Conservation (phyloP, 768 basidiomycete species). For the Lactarius trivialis region DNA sequence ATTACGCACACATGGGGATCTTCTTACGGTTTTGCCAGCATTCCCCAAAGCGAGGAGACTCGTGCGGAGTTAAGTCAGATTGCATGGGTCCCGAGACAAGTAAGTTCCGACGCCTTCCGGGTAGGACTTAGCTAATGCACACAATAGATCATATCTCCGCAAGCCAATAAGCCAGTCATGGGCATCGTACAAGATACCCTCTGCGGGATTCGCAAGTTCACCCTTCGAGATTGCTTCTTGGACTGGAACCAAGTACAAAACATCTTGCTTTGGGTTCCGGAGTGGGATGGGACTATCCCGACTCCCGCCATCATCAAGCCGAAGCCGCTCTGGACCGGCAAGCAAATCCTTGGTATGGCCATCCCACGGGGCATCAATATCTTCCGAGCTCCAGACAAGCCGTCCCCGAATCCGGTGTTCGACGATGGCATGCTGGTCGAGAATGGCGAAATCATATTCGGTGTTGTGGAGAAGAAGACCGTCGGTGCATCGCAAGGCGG, state of each 20-base stretch:
- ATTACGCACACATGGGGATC: neutral
- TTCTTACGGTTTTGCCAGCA: slow-evolving; percentile 39
- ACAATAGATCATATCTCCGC: slow-evolving; percentile 90
- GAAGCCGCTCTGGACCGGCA: slow-evolving; percentile 96
- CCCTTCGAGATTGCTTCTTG: slow-evolving; percentile 88
- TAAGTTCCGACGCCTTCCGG: slow-evolving; percentile 29
- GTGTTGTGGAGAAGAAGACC: slow-evolving; percentile 98
- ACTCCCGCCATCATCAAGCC: slow-evolving; percentile 94
- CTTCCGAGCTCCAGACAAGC: slow-evolving; percentile 70
- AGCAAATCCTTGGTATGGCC: slow-evolving; percentile 87
- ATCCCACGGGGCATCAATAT: slow-evolving; percentile 97
- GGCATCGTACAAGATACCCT: slow-evolving; percentile 99
- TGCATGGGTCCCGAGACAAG: slow-evolving; percentile 97
- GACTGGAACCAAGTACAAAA: slow-evolving; percentile 97
- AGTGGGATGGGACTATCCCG: slow-evolving; percentile 93
- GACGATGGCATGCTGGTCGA: slow-evolving; percentile 96
- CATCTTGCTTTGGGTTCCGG: slow-evolving; percentile 95
- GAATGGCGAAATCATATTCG: slow-evolving; percentile 92
- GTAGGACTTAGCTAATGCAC: slow-evolving; percentile 2
- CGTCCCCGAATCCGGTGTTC: slow-evolving; percentile 71
- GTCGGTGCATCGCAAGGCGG: slow-evolving; percentile 94
- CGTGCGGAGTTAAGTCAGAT: slow-evolving; percentile 97
- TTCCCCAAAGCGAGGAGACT: slow-evolving; percentile 98
- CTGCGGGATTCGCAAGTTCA: slow-evolving; percentile 96
- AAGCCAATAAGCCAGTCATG: slow-evolving; percentile 99